Conservation (phyloP, 495 filamentous ascomycete genomes). For the Cercophora scortea region DNA sequence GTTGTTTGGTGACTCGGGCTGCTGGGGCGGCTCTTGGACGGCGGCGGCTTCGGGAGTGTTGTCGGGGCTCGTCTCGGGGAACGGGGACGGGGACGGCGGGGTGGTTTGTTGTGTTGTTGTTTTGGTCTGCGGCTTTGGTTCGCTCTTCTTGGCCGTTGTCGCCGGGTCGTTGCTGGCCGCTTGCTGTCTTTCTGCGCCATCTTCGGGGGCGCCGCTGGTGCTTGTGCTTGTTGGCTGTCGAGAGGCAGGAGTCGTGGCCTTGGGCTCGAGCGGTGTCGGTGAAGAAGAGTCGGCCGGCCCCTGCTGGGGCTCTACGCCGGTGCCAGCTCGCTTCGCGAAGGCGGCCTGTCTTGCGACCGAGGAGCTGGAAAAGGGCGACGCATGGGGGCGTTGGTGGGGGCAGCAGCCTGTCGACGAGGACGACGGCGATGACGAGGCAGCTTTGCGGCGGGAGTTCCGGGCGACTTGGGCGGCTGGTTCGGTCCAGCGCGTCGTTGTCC, state of each 20-base stretch:
- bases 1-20: no score
- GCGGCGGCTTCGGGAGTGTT: no score
- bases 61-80: no score
- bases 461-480: slow-evolving; percentile 24
- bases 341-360: slow-evolving; percentile 21
- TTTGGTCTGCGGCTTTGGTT: neutral
- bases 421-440: slow-evolving; percentile 1
- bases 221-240: no score
- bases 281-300: neutral
- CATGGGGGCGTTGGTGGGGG: slow-evolving; percentile 8
- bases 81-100: no score
- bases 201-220: neutral
- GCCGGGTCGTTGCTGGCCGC: neutral
- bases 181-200: neutral
- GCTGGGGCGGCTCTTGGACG: no score
- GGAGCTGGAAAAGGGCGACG: slow-evolving; percentile 24
- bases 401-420: slow-evolving; percentile 2
- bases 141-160: neutral
- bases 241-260: neutral
- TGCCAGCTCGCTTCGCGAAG: slow-evolving; percentile 50
- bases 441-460: slow-evolving; percentile 13
- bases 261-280: slow-evolving; percentile 1
- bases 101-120: neutral
- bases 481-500: slow-evolving; percentile 23
- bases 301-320: slow-evolving; percentile 49